Conservation (phyloP, 352 stramenopile genomes). For the Phytophthora sansomeana region DNA sequence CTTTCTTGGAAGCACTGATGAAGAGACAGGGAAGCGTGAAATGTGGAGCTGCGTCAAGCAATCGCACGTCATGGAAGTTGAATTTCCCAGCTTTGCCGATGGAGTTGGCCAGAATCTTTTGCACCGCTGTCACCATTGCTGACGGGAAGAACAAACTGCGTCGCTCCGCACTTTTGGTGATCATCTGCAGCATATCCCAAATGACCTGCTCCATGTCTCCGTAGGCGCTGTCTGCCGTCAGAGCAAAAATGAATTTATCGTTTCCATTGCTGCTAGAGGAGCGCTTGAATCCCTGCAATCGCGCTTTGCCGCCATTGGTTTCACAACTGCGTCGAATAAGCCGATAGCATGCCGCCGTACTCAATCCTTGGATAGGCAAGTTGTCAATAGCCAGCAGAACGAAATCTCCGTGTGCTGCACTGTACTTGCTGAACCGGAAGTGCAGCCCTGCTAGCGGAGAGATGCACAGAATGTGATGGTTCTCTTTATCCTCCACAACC, state of each 20-base stretch:
- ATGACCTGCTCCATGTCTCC: constrained; percentile 83
- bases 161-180: constrained; percentile 75
- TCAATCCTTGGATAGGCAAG: constrained; percentile 50
- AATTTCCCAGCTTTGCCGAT: constrained; percentile 73
- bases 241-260: constrained; percentile 65
- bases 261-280: constrained; percentile 19
- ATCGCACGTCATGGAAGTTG: constrained; percentile 55
- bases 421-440: constrained; percentile 68
- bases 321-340: constrained; percentile 43
- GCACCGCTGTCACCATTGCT: constrained; percentile 68
- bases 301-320: constrained; percentile 25
- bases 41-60: constrained; percentile 51
- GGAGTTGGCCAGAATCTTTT: constrained; percentile 74
- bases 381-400: constrained; percentile 70
- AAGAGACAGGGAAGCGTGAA: constrained; percentile 72
- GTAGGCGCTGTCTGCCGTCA: constrained; percentile 71
- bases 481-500: constrained; percentile 54
- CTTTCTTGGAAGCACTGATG: constrained; percentile 69
- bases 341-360: constrained; percentile 39
- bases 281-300: constrained; percentile 40
- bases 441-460: constrained; percentile 48
- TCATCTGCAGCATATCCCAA: constrained; percentile 75
- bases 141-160: constrained; percentile 69
- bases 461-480: constrained; percentile 54
- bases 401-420: constrained; percentile 71